Conservation (phyloP, 192 early-diverging fungal genomes). For the Phycomyces nitens region DNA sequence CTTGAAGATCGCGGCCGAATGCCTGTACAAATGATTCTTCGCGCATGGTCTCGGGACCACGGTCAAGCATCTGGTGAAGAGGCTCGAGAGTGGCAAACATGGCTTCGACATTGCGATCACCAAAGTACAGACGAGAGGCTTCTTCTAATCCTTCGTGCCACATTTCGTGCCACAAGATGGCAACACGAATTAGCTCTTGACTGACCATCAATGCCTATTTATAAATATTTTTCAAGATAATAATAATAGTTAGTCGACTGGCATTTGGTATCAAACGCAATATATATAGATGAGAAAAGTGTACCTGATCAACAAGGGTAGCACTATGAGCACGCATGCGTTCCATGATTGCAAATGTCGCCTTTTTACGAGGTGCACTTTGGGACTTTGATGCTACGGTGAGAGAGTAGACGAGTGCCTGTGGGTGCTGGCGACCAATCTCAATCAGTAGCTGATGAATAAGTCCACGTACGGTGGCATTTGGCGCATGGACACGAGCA, state of each 20-base stretch:
- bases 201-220: conserved; percentile 83
- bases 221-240: background rate
- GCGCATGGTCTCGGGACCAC: conserved; percentile 83
- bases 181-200: conserved; percentile 95
- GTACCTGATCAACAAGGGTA: conserved; percentile 82
- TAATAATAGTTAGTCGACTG: background rate
- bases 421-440: conserved; percentile 91
- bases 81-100: conserved; percentile 85
- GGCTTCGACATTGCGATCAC: conserved; percentile 74
- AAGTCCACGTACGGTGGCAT: conserved; percentile 70
- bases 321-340: conserved; percentile 84
- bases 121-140: conserved; percentile 77
- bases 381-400: conserved; percentile 94
- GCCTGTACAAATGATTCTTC: conserved; percentile 91
- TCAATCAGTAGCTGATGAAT: conserved; percentile 87
- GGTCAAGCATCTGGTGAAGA: conserved; percentile 82
- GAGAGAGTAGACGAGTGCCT: conserved; percentile 95
- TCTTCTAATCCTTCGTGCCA: conserved; percentile 95
- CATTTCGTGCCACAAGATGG: conserved; percentile 95
- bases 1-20: conserved; percentile 80
- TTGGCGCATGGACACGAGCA: conserved; percentile 84
- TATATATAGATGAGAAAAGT: background rate
- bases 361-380: conserved; percentile 65
- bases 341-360: conserved; percentile 86
- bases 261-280: background rate